phyloP scores from a whole-genome alignment of 352 stramenopile species.

The Phytophthora nicotianae region DNA sequence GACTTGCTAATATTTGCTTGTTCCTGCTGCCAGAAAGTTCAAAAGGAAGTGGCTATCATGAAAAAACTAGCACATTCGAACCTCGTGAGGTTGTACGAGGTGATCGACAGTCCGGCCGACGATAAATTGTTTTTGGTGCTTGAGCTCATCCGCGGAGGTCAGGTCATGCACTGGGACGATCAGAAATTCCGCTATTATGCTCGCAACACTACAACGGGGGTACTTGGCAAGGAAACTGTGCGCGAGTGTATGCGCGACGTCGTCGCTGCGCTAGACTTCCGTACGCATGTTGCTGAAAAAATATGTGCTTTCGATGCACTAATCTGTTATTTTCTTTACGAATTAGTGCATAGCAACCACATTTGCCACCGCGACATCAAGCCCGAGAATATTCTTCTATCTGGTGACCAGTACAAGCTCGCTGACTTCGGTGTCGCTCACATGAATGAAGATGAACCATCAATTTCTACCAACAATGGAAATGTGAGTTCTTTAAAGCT shows the following conservation, averaged over 20 bases:
- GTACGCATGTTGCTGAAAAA: slow-evolving; percentile 36
- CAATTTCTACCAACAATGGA: slow-evolving; percentile 1
- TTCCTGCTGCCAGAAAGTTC: slow-evolving; percentile 70
- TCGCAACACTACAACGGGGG: slow-evolving; percentile 25
- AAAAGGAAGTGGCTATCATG: slow-evolving; percentile 85
- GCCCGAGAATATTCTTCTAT: slow-evolving; percentile 78
- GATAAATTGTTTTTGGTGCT: slow-evolving; percentile 86
- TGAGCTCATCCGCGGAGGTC: slow-evolving; percentile 79
- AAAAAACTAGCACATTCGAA: slow-evolving; percentile 80
- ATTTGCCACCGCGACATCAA: slow-evolving; percentile 91
- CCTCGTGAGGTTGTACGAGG: slow-evolving; percentile 73
- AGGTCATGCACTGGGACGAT: slow-evolving; percentile 89
- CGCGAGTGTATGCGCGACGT: slow-evolving; percentile 75
- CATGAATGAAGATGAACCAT: slow-evolving; percentile 53
- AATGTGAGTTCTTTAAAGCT: slow-evolving; percentile 28
- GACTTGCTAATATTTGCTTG: too few species aligned
- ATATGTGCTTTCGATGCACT: neutral
- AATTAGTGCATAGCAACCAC: slow-evolving; percentile 71
- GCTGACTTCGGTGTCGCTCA: slow-evolving; percentile 85
- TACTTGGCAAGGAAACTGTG: slow-evolving; percentile 46
- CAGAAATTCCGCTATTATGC: slow-evolving; percentile 65
- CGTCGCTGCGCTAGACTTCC: slow-evolving; percentile 76
- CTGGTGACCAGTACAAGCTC: slow-evolving; percentile 67
- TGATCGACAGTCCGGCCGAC: slow-evolving; percentile 81
- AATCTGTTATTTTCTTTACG: slow-evolving; percentile 2